Base-by-base conservation (phyloP, 305 asterid species). In the Rubia occidens region DNA sequence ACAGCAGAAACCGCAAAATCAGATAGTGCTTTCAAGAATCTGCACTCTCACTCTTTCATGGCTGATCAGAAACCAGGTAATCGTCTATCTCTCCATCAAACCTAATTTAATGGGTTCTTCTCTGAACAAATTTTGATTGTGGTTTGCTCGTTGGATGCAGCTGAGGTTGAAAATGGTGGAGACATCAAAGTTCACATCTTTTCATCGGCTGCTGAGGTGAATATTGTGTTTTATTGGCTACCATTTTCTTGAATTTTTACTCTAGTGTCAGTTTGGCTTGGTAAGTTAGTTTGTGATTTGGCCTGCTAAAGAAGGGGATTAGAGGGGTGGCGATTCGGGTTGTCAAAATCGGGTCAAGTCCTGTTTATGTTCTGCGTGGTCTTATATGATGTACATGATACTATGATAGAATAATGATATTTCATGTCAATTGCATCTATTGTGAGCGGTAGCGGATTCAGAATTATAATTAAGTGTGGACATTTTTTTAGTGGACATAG, bases 121-220 rank as follows among this genome's bases (percentile, higher is more conserved):
- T 43, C 20, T 58, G 13, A 66, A 59, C 37, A 5, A 2, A 17
- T 40, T 5, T 24, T 11, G 5, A 8, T 14, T 15, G 37, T 11
- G n/a, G 11, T 10, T n/a, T 43, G 6, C 8, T 71, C 35, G 76
- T 78, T 44, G 68, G 51, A 45, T 60, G 79, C 74, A 6, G 66
- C 79, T 35, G 82, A 76, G 69, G 66, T 77, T 47, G 72, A 77
- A 66, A 80, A 80, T 63, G 83, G 73, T 61, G 90, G 75, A 70
- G 85, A 81, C n/a, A 73, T 78, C 66, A 77, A 79, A 77, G 91
- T 86, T 20, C 82, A 85, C 29, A 88, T 88, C 32, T 90, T 86
- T 64, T 85, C 95, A 32, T 90, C 94, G 17, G 79, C 86, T 14
- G 15, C 81, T 0, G 85, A 90, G 91, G 96, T 88, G 70, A 76